Percentiles rank a stretch among this genome's conserved stretches.
These are phyloP conservation scores for Scheffersomyces lignosus DNA, from an alignment of 805 yeast species.

Conservation along the genomic window DNA sequence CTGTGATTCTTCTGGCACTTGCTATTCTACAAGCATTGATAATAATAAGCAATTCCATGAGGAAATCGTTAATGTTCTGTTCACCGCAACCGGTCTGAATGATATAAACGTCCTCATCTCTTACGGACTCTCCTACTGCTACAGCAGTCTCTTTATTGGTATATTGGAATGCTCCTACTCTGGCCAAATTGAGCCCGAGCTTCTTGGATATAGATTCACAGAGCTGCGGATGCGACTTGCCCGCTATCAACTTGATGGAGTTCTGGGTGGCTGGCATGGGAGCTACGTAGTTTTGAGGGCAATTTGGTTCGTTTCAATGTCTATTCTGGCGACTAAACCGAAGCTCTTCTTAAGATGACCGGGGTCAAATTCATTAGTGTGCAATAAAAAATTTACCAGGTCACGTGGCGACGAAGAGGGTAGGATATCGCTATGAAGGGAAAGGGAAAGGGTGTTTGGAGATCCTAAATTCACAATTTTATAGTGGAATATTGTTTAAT, in stretches of 20 bases:
- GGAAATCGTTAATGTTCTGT: slow-evolving; percentile 70
- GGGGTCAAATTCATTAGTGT: no score
- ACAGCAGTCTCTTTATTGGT: slow-evolving; percentile 89
- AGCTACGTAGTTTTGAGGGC: no score
- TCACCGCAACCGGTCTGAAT: slow-evolving; percentile 85
- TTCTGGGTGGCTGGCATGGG: slow-evolving; percentile 33
- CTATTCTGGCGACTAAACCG: no score
- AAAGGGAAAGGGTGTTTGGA: no score
- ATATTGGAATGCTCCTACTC: slow-evolving; percentile 79
- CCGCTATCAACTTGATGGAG: slow-evolving; percentile 52
- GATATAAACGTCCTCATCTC: slow-evolving; percentile 88
- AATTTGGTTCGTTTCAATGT: not conserved
- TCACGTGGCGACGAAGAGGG: no score
- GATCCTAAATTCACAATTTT: no score
- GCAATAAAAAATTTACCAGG: no score
- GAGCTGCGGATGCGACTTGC: slow-evolving; percentile 82
- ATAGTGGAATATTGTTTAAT: no score
- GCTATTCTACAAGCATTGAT: slow-evolving; percentile 96
- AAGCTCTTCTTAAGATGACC: no score
- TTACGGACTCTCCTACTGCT: slow-evolving; percentile 76
- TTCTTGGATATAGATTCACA: slow-evolving; percentile 69
- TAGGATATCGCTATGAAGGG: no score
- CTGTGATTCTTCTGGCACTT: slow-evolving; percentile 90
- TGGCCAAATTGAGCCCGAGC: slow-evolving; percentile 67
- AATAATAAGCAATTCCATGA: slow-evolving; percentile 86